Evolutionary conservation across 2,329 filamentous ascomycete species (phyloP), one percentile per base, ranked within the genome.

Genomic region (Penicillium sp.): DNA sequence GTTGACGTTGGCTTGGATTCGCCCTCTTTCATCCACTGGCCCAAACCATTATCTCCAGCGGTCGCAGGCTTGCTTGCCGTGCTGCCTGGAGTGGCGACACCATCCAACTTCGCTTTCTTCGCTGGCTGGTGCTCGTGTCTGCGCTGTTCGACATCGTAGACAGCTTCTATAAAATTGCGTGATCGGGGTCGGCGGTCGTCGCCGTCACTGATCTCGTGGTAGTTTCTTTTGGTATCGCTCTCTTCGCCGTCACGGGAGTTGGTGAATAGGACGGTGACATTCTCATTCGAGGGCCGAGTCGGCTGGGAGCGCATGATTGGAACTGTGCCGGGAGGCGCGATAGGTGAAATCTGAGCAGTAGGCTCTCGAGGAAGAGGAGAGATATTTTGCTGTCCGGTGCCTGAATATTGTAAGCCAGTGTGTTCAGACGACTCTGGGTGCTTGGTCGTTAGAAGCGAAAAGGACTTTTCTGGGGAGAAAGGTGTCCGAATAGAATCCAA

Each of bases 121-220:
- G 82, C 79, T 22, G 90, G 86, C 71, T 74, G 82, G 64, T 71
- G 80, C 68, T 81, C 82, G 64, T 71, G 80, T 68, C 81, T 80
- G 28, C 93, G 89, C 55, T 89, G 84, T 66, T 91, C 84, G 14
- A 96, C 85, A 66, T 89, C 88, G 73, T 93, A 91, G 73, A 93
- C 82, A 35, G 87, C 85, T 75, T 96, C 91, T 49, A 96, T 86
- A 79, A 93, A 57, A 46, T 65, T 71, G 14, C 68, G 61, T 19
- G 70, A 69, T n/a, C 65, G 67, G 33, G 65, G 26, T 14, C 26
- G 59, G 7, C 58, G 64, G 25, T 68, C 71, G 51, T 69, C 72
- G 51, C 74, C 69, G 22, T 73, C 75, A 58, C 74, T 72, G 35
- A 78, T 52, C 10, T 75, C 67, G 19, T 71, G 59, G 14, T 65